Conservation (phyloP, 257 asterid genomes). For the Solanum virginianum region DNA sequence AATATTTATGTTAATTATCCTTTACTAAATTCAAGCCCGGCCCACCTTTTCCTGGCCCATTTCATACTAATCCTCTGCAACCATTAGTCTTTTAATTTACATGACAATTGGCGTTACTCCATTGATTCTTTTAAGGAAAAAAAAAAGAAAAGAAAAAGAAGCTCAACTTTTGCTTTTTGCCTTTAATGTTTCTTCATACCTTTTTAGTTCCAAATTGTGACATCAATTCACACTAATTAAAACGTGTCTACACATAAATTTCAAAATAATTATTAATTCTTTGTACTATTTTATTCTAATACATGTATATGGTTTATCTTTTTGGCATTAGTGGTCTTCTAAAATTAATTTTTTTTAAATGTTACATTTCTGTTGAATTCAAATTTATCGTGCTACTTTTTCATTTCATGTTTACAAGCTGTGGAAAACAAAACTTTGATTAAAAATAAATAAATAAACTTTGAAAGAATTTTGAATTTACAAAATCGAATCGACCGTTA, state of each 20-base stretch:
- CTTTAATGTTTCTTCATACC: neutral
- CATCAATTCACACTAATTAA: neutral
- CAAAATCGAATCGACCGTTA: no score
- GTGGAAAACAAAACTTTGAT: neutral
- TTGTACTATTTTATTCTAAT: neutral
- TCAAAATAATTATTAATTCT: neutral
- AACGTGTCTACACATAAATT: neutral
- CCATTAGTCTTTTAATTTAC: neutral
- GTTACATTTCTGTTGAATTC: neutral
- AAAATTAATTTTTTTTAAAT: neutral
- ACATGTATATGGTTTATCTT: neutral
- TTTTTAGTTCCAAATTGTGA: neutral
- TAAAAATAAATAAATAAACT: neutral
- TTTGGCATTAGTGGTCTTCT: neutral
- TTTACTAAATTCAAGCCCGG: neutral
- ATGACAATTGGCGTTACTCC: neutral
- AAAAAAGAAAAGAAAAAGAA: neutral
- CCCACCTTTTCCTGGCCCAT: neutral
- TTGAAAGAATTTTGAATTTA: no score
- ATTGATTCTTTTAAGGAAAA: neutral
- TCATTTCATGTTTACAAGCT: neutral
- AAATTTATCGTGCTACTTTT: neutral
- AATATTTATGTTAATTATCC: no score
- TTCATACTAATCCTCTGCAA: neutral
- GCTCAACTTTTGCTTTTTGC: neutral